Conservation (phyloP, 768 basidiomycete genomes). For the Tylopilus cervinicoccineus region DNA sequence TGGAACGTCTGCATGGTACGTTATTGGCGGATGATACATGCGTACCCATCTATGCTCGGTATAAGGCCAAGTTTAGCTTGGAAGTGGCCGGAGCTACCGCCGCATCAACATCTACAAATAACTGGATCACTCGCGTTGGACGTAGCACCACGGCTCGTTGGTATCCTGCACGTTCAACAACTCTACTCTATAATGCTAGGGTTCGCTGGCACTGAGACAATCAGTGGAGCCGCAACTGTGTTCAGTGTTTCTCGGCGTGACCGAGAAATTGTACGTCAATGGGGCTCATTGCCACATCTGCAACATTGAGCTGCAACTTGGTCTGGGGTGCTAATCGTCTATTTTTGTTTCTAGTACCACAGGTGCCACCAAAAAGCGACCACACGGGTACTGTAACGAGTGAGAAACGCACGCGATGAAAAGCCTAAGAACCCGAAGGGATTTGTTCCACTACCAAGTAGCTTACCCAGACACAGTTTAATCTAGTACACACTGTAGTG, state of each 20-base stretch:
- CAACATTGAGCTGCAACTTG: neutral
- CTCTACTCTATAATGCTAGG: neutral
- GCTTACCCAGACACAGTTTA: constrained; percentile 35
- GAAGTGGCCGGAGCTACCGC: too few species aligned
- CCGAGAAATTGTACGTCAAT: neutral
- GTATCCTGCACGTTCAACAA: neutral
- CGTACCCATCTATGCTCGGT: constrained; percentile 18
- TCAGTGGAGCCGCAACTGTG: neutral
- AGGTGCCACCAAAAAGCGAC: neutral
- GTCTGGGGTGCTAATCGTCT: neutral
- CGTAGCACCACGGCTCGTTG: too few species aligned
- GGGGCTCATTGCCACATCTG: too few species aligned
- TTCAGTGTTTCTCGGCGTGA: neutral
- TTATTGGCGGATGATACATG: constrained; percentile 21
- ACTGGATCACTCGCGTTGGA: too few species aligned
- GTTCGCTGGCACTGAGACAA: neutral
- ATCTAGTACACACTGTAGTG: too few species aligned
- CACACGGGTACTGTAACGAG: neutral
- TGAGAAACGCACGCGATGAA: neutral
- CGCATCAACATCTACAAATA: too few species aligned
- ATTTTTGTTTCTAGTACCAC: neutral
- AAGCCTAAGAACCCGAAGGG: neutral
- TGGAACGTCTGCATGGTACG: constrained; percentile 13
- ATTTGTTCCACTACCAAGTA: neutral
- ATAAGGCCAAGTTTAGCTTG: too few species aligned